phyloP scores from a whole-genome alignment of 225 moss, liverwort and hornwort species.

The Lunularia cruciata region DNA sequence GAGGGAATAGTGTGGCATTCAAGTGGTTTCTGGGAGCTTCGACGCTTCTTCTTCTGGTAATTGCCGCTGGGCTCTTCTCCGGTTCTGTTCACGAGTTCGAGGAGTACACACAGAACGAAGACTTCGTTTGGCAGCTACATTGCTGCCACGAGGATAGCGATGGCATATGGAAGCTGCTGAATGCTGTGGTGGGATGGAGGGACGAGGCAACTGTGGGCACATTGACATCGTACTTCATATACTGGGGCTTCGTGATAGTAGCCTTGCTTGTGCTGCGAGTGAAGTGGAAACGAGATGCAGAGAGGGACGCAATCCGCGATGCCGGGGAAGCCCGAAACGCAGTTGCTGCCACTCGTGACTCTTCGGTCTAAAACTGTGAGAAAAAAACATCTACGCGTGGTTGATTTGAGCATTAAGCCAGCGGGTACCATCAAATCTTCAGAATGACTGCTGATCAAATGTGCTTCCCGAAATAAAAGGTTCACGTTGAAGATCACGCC shows the following conservation, averaged over 20 bases:
- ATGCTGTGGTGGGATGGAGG: conserved; percentile 62
- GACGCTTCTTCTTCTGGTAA: conserved; percentile 50
- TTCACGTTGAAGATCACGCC: too few relatives aligned
- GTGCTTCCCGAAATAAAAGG: too few relatives aligned
- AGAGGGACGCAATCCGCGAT: too few relatives aligned
- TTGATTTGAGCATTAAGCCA: too few relatives aligned
- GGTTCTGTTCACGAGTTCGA: conserved; percentile 69
- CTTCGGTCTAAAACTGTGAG: too few relatives aligned
- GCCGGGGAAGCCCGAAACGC: too few relatives aligned
- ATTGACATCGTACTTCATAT: conserved; percentile 52
- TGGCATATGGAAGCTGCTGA: conserved; percentile 65
- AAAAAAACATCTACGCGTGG: too few relatives aligned
- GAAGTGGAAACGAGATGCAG: conserved; percentile 57
- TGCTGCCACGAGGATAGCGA: conserved; percentile 55
- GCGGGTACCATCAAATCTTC: too few relatives aligned
- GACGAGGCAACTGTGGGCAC: conserved; percentile 70
- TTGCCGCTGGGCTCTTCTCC: conserved; percentile 63
- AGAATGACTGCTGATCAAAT: too few relatives aligned
- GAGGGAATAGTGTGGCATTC: conserved; percentile 52
- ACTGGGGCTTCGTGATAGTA: conserved; percentile 54
- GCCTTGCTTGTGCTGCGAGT: conserved; percentile 35
- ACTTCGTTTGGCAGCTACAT: conserved; percentile 57
- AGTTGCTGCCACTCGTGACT: too few relatives aligned
- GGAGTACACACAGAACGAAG: conserved; percentile 50
- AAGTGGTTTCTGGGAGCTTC: conserved; percentile 54